phyloP scores from a whole-genome alignment of 352 stramenopile genomes.

The Phytophthora sojae region DNA sequence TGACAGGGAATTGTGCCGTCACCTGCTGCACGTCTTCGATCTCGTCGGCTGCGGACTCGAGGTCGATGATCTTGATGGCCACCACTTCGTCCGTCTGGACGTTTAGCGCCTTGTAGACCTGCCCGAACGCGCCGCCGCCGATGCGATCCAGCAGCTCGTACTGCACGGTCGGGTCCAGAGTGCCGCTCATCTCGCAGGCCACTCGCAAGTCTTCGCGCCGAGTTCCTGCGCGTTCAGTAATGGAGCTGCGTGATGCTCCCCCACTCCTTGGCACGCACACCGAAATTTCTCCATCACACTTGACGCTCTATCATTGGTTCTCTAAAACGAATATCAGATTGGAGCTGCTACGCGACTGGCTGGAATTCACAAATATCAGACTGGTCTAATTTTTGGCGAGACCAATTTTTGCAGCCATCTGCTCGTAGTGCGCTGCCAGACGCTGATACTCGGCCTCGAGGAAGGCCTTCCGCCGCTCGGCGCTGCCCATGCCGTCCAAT shows the following conservation, averaged over 20 bases:
- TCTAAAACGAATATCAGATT: background rate
- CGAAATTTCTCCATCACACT: slow-evolving; percentile 12
- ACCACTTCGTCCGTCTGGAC: slow-evolving; percentile 73
- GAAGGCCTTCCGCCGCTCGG: slow-evolving; percentile 80
- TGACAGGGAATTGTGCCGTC: background rate
- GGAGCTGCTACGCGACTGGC: background rate
- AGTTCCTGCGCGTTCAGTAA: background rate
- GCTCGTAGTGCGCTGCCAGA: slow-evolving; percentile 61
- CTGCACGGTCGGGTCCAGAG: slow-evolving; percentile 57
- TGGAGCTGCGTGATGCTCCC: slow-evolving; percentile 5
- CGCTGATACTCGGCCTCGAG: slow-evolving; percentile 70
- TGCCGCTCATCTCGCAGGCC: slow-evolving; percentile 49
- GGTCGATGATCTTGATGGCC: slow-evolving; percentile 88
- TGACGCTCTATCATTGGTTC: slow-evolving; percentile 18
- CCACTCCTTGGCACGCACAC: background rate
- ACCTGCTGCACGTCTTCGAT: slow-evolving; percentile 90
- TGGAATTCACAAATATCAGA: slow-evolving; percentile 5
- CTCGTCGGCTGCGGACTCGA: slow-evolving; percentile 85
- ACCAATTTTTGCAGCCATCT: slow-evolving; percentile 48
- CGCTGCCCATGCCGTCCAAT: slow-evolving; percentile 72
- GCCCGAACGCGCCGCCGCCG: slow-evolving; percentile 80
- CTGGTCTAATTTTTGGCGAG: slow-evolving; percentile 3
- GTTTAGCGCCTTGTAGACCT: slow-evolving; percentile 84
- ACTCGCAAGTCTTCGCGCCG: background rate
- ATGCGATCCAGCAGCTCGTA: slow-evolving; percentile 87